Evolutionary conservation across 2,329 filamentous ascomycete genomes (phyloP), one percentile per base, ranked within the genome.

Genomic region (Ascochyta rabiei): DNA sequence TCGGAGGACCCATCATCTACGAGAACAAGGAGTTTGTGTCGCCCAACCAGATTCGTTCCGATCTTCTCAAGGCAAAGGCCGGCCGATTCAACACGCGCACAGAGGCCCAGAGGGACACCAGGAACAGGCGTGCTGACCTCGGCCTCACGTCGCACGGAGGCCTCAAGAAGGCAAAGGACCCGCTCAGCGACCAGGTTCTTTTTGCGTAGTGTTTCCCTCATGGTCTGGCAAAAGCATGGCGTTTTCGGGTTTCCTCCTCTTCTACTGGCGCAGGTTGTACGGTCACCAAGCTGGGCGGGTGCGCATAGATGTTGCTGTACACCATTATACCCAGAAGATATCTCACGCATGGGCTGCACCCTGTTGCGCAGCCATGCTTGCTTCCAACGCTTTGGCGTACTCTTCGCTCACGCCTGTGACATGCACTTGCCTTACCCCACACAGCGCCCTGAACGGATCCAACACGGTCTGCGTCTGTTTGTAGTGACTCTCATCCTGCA

Each of bases 21-120:
- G 91, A 98, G 81, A 98, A 98, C 81, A 95, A 91, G 82, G 89
- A 96, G 75, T 99, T 96, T 69, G 90, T 99, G 48, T 95, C 89
- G 64, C 95, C 95, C 9, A 99, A 99, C 84, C 91, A 97, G 78
- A 86, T 98, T 61, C 84, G 95, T 63, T 82, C 91, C 35, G 95
- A 98, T 61, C 76, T 96, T 64, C 83, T 91, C 65, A 81, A 86
- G 76, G 81, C 84, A 64, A 92, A 91, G 81, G 91, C 93, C 0
- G 84, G 86, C 43, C 86, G 86, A 64, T 93, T 96, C 79, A 90
- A 90, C 63, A 82, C 83, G 51, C 84, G 95, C 57, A 85, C 87
- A 26, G 92, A 96, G 71, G 86, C 89, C 65, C 80, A 84, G 62
- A 81, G 89, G 44, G 90, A 93, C 70, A 84, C 87, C 60, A 80